These are phyloP conservation scores for Pseudotulostoma volvatum DNA, from an alignment of 495 filamentous ascomycete species.

Conservation along the genomic window DNA sequence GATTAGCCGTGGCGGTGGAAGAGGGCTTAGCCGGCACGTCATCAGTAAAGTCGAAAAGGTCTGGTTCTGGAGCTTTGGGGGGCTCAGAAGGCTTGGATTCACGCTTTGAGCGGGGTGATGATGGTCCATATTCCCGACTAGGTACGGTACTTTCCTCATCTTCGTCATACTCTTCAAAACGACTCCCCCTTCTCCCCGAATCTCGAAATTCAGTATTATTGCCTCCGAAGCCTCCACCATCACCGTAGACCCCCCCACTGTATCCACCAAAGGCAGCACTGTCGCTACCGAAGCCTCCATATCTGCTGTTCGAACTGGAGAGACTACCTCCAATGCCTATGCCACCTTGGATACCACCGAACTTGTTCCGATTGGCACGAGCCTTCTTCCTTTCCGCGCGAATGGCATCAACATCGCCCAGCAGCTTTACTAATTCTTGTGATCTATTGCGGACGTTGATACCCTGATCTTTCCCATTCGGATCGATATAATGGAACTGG, in stretches of 20 bases:
- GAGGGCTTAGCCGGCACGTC: conserved; percentile 16
- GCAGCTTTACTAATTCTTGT: conserved; percentile 84
- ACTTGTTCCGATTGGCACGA: conserved; percentile 75
- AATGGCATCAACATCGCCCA: conserved; percentile 87
- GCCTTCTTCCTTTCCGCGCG: conserved; percentile 91
- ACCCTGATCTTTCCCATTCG: conserved; percentile 94
- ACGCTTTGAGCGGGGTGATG: conserved; percentile 23
- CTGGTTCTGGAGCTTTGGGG: conserved; percentile 66
- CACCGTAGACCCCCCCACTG: conserved; percentile 76
- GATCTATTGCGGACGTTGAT: conserved; percentile 94
- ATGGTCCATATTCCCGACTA: conserved; percentile 26
- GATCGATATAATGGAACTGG: conserved; percentile 95
- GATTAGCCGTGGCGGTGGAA: conserved; percentile 32
- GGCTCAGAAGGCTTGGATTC: conserved; percentile 44
- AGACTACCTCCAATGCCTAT: conserved; percentile 39
- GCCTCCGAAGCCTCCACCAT: conserved; percentile 77
- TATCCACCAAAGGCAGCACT: conserved; percentile 62
- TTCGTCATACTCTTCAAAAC: conserved; percentile 95
- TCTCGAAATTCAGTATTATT: conserved; percentile 54
- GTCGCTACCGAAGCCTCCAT: conserved; percentile 81
- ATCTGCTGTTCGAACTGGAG: conserved; percentile 41
- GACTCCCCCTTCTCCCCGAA: conserved; percentile 44
- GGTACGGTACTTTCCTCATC: conserved; percentile 56
- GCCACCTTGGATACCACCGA: conserved; percentile 82
- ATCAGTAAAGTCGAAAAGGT: conserved; percentile 69